Conservation (phyloP, 345 rosid species). For the Aurinia saxatilis region DNA sequence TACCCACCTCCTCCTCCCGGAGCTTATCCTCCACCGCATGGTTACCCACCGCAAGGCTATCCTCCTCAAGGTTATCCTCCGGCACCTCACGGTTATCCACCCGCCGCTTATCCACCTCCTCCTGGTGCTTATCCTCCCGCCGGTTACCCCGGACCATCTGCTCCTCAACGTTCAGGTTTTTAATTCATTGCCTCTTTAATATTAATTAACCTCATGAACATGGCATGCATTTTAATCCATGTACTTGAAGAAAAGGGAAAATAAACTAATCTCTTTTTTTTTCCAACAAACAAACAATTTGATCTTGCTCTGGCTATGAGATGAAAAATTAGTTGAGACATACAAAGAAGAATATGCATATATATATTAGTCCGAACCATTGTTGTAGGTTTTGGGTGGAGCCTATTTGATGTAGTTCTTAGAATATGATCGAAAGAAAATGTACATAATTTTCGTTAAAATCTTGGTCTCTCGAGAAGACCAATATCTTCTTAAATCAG, state of each 20-base stretch:
- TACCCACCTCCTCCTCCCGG: conserved; percentile 53
- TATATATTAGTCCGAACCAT: neutral
- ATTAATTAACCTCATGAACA: neutral
- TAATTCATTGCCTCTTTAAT: neutral
- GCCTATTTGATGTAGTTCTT: neutral
- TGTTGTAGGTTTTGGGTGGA: neutral
- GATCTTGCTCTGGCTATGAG: neutral
- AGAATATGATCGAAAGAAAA: neutral
- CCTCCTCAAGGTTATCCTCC: conserved; percentile 40
- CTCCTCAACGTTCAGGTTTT: conserved; percentile 58
- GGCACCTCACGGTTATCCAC: conserved; percentile 25
- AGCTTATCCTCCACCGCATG: conserved; percentile 45
- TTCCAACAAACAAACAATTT: too few species aligned
- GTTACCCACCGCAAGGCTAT: conserved; percentile 35
- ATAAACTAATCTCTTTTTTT: too few species aligned
- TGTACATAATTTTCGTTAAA: neutral
- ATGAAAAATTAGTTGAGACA: neutral
- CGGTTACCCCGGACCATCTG: conserved; percentile 61
- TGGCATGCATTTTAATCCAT: too few species aligned
- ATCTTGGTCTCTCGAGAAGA: too few species aligned
- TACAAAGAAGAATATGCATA: neutral
- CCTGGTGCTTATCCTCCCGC: conserved; percentile 54
- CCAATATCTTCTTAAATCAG: too few species aligned
- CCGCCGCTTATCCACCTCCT: conserved; percentile 29
- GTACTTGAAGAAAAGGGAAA: too few species aligned